Evolutionary conservation across 2,329 filamentous ascomycete species (phyloP), one percentile per base, ranked within the genome.

Genomic region (Ambrosiella xylebori): DNA sequence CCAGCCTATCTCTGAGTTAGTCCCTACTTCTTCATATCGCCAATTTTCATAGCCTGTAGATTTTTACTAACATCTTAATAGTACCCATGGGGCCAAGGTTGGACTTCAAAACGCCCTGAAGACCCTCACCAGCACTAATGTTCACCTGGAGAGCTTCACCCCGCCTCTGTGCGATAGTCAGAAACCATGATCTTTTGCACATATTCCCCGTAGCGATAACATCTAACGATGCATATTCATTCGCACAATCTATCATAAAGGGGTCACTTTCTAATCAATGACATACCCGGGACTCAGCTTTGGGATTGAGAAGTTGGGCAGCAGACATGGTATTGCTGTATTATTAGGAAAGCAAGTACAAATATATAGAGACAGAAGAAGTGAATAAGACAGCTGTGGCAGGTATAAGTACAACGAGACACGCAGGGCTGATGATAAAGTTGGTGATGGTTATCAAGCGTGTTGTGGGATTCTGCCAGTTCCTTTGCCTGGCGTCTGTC

Each of bases 101-200:
- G 57, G 91, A 96, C 73, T 93, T 91, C 69, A 98, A 79, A 57
- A 98, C 93, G 88, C 95, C 81, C 69, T 90, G 83, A 63, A 90
- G 76, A 67, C 93, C 93, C 74, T 96, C 90, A 68, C 91, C 93
- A 64, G 93, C 93, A 68, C 80, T 88, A 74, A 98, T 97, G 78
- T 98, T 98, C 72, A 97, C 90, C 73, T 81, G 82, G 63, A 98
- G 77, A 77, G 93, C 93, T 82, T 98, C 93, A 72, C 88, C 93
- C 77, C 93, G 84, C 78, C 93, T 84, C 89, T 95, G 68, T 63
- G 63, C 65, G 36, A 39, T 36, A 50, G 56, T 60, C 58, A 60
- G 59, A 38, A 37, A 60, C 56, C 52, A 59, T n/a, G 54, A 38
- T 11, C 44, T 9, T 17, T 39, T 59, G 36, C 51, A 52, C 55